phyloP scores from a whole-genome alignment of 768 basidiomycete species.

The Infundibulicybe gibba region DNA sequence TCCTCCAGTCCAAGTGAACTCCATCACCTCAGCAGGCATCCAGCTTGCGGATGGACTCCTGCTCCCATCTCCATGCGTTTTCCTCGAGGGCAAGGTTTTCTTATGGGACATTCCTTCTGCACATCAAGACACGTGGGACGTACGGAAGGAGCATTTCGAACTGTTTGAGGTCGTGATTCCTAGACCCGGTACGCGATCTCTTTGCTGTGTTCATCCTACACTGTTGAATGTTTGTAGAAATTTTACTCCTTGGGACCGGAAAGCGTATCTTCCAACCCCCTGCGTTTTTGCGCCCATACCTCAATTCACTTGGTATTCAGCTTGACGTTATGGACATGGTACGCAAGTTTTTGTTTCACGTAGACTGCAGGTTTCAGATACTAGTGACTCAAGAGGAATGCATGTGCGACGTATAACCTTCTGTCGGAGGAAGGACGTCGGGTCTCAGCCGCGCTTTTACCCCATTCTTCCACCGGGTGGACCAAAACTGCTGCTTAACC shows the following conservation, averaged over 20 bases:
- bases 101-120: constrained; percentile 82
- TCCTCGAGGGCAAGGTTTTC: constrained; percentile 83
- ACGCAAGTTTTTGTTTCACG: constrained; percentile 20
- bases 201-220: neutral
- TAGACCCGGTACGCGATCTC: constrained; percentile 68
- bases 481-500: constrained; percentile 20
- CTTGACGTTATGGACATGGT: constrained; percentile 90
- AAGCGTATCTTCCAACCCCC: constrained; percentile 68
- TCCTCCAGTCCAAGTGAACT: constrained; percentile 69
- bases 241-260: constrained; percentile 88
- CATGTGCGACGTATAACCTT: constrained; percentile 93
- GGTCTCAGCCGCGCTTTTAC: constrained; percentile 88
- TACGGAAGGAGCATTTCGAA: constrained; percentile 58
- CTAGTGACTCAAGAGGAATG: constrained; percentile 57
- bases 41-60: constrained; percentile 76
- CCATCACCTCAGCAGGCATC: constrained; percentile 61
- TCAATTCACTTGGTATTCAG: constrained; percentile 79
- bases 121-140: constrained; percentile 64
- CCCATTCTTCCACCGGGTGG: constrained; percentile 56
- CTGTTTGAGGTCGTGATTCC: constrained; percentile 82
- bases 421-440: constrained; percentile 90
- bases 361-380: neutral
- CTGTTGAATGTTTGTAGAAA: constrained; percentile 48
- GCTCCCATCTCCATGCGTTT: constrained; percentile 74
- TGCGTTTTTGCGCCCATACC: constrained; percentile 54